Evolutionary conservation across 2,329 filamentous ascomycete genomes (phyloP), one percentile per base, ranked within the genome.

Genomic region (Phaeosphaeriaceae sp.): DNA sequence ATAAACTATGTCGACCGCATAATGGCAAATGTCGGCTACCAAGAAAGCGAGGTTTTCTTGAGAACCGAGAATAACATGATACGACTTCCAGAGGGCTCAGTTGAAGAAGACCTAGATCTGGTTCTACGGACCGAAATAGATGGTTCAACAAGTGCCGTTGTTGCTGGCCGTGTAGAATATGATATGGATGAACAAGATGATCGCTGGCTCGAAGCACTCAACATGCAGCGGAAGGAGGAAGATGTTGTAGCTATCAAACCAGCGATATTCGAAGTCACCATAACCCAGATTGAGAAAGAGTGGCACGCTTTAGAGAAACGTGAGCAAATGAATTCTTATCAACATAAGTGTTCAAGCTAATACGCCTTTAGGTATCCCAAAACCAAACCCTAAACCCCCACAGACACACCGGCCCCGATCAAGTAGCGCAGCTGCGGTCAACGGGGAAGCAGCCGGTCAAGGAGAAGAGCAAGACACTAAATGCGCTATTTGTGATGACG

Each of bases 111-210:
- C 58, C 74, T 87, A 16, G 83, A 85, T 52, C 71, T 84, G 41
- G 75, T 77, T 16, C 67, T 81, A 15, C 83, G 82, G 54, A 77
- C 77, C 15, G 88, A 89, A 40, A 82, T 81, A 7, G 87, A 89
- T 37, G 69, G 76, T 5, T 79, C 82, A 44, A 74, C 78, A 32
- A 78, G 78, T 15, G 82, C 70, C 3, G 68, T 76, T 16, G 67
- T 73, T 9, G 68, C 95, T 32, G 90, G 91, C 11, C 87, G 90
- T 48, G 94, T 99, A 16, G 94, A 99, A 71, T 99, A 99, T 71
- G 94, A 99, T 72, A 99, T 99, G 94, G 94, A 99, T 68, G 94
- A 99, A 74, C 94, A 99, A 68, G 94, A 99, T 71, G 92, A 96
- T 60, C 91, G 92, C 77, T 99, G 94, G 94, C 79, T 99, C 20